phyloP scores from a whole-genome alignment of 441 rosid genomes.

The Pelargonium myrrhifolium region DNA sequence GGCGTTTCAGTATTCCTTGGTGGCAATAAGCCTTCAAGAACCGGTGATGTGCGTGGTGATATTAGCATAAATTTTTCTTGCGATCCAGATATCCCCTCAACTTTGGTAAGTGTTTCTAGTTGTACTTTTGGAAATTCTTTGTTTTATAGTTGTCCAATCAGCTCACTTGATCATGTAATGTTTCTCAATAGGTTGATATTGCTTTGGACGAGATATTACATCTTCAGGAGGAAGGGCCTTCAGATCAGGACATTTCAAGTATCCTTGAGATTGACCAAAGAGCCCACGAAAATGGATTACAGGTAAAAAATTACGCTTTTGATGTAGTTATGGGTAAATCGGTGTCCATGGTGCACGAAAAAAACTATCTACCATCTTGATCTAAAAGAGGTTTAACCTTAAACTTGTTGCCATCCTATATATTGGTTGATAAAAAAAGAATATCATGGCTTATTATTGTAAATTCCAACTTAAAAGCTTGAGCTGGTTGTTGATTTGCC shows the following conservation, averaged over 20 bases:
- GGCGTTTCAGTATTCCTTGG: slow-evolving; percentile 89
- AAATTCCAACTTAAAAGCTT: no score
- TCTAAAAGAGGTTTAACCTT: background rate
- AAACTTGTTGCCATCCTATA: no score
- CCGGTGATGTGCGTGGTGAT: slow-evolving; percentile 83
- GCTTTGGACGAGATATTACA: slow-evolving; percentile 64
- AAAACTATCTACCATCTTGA: background rate
- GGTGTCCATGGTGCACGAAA: background rate
- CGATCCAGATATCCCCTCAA: slow-evolving; percentile 79
- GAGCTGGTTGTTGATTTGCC: no score
- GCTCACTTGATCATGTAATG: slow-evolving; percentile 18
- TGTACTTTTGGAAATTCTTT: slow-evolving; percentile 6
- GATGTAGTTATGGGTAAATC: slow-evolving; percentile 6
- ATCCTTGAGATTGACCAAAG: slow-evolving; percentile 85
- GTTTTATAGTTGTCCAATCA: background rate
- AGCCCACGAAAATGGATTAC: slow-evolving; percentile 79
- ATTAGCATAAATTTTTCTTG: slow-evolving; percentile 79
- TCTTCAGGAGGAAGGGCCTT: slow-evolving; percentile 49
- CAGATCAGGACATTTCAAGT: slow-evolving; percentile 38
- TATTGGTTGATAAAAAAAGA: no score
- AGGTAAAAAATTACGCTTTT: slow-evolving; percentile 30
- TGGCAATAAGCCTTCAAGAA: slow-evolving; percentile 82
- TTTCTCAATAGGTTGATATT: slow-evolving; percentile 51
- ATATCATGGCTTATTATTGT: no score
- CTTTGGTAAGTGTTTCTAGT: slow-evolving; percentile 45